phyloP scores from a whole-genome alignment of 345 rosid genomes.

The Erucastrum elatum region DNA sequence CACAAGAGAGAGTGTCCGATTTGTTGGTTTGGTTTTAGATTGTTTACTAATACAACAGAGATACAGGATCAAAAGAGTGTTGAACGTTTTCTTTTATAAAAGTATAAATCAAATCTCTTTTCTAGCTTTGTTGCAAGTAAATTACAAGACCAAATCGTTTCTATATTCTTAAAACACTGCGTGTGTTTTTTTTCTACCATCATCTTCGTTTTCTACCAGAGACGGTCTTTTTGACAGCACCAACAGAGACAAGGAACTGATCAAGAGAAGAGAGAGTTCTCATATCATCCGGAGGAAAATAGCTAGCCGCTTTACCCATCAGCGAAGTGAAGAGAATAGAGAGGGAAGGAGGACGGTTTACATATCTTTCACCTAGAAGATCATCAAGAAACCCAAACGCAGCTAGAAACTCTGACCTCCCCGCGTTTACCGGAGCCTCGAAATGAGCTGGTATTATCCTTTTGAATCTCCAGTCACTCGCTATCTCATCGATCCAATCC shows the following conservation, averaged over 20 bases:
- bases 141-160: slow-evolving; percentile 14
- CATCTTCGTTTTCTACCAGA: slow-evolving; percentile 63
- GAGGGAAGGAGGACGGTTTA: slow-evolving; percentile 70
- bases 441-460: slow-evolving; percentile 97
- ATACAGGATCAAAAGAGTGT: slow-evolving; percentile 17
- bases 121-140: neutral
- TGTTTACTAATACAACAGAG: slow-evolving; percentile 25
- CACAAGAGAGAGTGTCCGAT: neutral
- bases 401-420: slow-evolving; percentile 80
- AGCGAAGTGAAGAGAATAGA: slow-evolving; percentile 67
- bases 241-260: slow-evolving; percentile 84
- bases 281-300: slow-evolving; percentile 98
- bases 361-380: slow-evolving; percentile 67
- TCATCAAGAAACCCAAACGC: slow-evolving; percentile 93
- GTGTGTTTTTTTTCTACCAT: neutral
- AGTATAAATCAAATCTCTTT: slow-evolving; percentile 25
- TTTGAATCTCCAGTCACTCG: slow-evolving; percentile 85
- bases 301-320: slow-evolving; percentile 91
- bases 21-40: slow-evolving; percentile 31
- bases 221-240: slow-evolving; percentile 90
- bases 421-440: slow-evolving; percentile 80
- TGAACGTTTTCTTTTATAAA: neutral
- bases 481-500: slow-evolving; percentile 88
- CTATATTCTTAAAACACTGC: neutral
- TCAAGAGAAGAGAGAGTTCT: slow-evolving; percentile 90